Base-by-base conservation (phyloP, 2,329 filamentous ascomycete species). In the Beauveria caledonica region DNA sequence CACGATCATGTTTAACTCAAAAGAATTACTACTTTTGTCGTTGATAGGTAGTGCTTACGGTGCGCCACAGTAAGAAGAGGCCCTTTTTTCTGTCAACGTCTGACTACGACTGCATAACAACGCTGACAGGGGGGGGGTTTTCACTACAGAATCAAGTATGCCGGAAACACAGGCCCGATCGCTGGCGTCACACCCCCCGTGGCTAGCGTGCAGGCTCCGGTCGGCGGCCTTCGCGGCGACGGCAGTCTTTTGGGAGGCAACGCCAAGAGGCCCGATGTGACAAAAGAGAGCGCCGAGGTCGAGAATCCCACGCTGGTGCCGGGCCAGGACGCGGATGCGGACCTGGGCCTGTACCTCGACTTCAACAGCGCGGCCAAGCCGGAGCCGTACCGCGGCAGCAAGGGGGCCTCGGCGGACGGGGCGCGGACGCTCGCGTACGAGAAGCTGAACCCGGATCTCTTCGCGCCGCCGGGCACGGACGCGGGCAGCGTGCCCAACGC, bases 401-500 rank as follows among this genome's bases (percentile, higher is more conserved):
- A 65, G 11, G 83, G 82, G 13, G 73, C 70, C 2, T 80, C 77
- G 1, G 80, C 84, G 64, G 77, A 80, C 7, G 82, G 82, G 2
- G 80, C 80, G 55, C 74, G 78, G 68, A 72, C 78, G 2, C 74
- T 75, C 49, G 72, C 72, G 44, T 80, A 84, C 55, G 78, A 84
- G 65, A 78, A 74, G 63, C 71, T 81, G 21, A 83, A 84, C 64
- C 78, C 80, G 6, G 81, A 85, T 64, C 70, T 78, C 17, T 77
- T 77, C 44, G 80, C 81, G 1, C 79, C 81, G 0, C 83, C 82
- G 0, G 76, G 73, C 0, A 82, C 81, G 1, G 83, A 85, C 64
- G 66, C 73, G 62, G 77, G 82, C 62, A 63, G 76, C 65, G 70
- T 80, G 1, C 69, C 74, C 4, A 75, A 80, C 50, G 74, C 76